These are phyloP conservation scores for Ganoderma sp. DNA, from an alignment of 1,284 basidiomycete genomes.

Conservation along the genomic window DNA sequence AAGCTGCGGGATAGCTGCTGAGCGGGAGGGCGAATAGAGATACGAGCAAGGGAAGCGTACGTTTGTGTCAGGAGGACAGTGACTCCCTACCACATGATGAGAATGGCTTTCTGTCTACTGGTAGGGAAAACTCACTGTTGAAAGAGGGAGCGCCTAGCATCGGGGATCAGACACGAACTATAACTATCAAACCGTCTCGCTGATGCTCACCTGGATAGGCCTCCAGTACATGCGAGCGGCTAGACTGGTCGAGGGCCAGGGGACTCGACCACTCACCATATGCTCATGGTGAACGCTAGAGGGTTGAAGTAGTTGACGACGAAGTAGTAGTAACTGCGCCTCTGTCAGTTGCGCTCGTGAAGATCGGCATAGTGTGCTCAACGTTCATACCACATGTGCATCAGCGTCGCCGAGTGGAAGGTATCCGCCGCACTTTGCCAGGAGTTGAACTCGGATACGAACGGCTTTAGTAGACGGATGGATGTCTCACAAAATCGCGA, in stretches of 20 bases:
- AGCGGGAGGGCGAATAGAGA: not conserved
- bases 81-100: not conserved
- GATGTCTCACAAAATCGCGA: not conserved
- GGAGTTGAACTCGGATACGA: not conserved
- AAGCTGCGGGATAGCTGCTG: not conserved
- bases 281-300: not conserved
- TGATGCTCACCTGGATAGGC: constrained; percentile 4
- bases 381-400: constrained; percentile 6
- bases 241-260: not conserved
- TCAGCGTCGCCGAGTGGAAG: not conserved
- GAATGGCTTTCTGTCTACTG: not conserved
- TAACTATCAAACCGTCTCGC: no score
- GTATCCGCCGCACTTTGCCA: constrained; percentile 6
- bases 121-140: not conserved
- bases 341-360: not conserved
- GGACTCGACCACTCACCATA: not conserved
- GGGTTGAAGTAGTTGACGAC: constrained; percentile 11
- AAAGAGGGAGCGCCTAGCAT: not conserved
- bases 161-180: not conserved
- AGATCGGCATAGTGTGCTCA: not conserved
- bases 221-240: not conserved
- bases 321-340: constrained; percentile 7
- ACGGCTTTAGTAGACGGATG: not conserved
- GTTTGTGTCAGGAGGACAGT: constrained; percentile 7
- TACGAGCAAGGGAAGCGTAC: not conserved